Evolutionary conservation across 768 basidiomycete genomes (phyloP), one percentile per base, ranked within the genome.

Genomic region (Phanerochaete carnosa): DNA sequence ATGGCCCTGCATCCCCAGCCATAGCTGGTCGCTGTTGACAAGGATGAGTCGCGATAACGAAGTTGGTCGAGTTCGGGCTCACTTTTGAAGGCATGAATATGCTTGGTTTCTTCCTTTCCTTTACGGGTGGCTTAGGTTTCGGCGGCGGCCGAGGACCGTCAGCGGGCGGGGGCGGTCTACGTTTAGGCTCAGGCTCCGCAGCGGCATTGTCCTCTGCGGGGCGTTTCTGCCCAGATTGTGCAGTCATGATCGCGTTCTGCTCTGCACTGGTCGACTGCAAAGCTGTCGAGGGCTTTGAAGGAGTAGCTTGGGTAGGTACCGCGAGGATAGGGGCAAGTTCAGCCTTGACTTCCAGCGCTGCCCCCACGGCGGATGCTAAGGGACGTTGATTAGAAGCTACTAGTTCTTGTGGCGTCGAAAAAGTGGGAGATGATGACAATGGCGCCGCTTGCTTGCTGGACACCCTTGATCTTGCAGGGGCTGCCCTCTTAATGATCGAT

Each of bases 81-180:
- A 67, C 66, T 61, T 65, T 69, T 26, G 63, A 68, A 11, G 68
- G 68, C 47, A 69, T 69, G 37, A 69, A 69, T 33, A 69, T 22
- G 46, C 29, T 68, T 7, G 63, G 45, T 19, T 45, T 33, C 37
- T 61, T 53, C 45, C 60, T 57, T 22, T 54, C 22, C 43, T 57
- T 60, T 5, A 32, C 43, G 22, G 57, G 32, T 19, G 53, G 50
- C 43, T 46, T 58, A 22, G 32, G 39, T 26, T 46, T 37, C 33
- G 32, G 43, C 22, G 55, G 50, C 1, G n/a, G 45, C 15, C 29
- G 45, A 16, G 50, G 22, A 28, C 30, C 37, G 30, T 46, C 23
- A 1, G 35, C 33, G 13, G 32, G 23, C 16, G 54, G 54, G 1
- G 33, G 52, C 12, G 58, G 53, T 35, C 57, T 45, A 32, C 30